Base-by-base conservation (phyloP, 2,329 filamentous ascomycete genomes). In the Aspergillus caelatus region DNA sequence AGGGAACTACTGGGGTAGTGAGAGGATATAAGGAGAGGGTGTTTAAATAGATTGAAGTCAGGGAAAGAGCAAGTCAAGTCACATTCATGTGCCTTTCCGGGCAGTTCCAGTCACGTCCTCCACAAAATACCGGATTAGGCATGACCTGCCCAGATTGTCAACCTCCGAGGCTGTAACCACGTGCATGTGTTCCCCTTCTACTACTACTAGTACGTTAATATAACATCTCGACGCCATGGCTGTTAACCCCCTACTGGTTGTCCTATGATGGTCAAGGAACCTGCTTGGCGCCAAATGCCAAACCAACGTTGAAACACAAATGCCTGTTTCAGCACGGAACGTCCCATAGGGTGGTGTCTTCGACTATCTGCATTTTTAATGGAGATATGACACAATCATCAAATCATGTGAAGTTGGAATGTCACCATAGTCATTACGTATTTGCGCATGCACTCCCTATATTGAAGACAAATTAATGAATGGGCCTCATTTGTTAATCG, bases 171-270 rank as follows among this genome's bases (percentile, higher is more conserved):
- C 60, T 52, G 60, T 61, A 53, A 52, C 62, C 63, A 67, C 62
- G 61, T 59, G 70, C 70, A 72, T 72, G 70, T 72, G 70, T 43
- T 52, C 48, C 28, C 45, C 16, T 41, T n/a, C 16, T 41, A 10
- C 7, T 19, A 41, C 34, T 14, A 12, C 4, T 26, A 26, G 34
- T 16, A 36, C 39, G 16, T 36, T 36, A 36, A 36, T 8, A 16
- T 36, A 2, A 14, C 14, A 16, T 36, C 34, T 16, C 34, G 34
- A 36, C 34, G 45, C 45, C 45, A 48, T 48, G 45, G 53, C 30
- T 26, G 14, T 36, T 36, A 14, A 14, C 34, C 32, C 11, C 10
- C 32, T 34, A 34, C 32, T 34, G 32, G 32, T 34, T 34, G 32
- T 34, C 32, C 32, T 34, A 34, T 34, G 32, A 34, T 36, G 34